A percentile compares a stretch with the other conserved stretches of the same genome.
phyloP scores from a whole-genome alignment of 2,329 filamentous ascomycete species.

The Phyllosticta paracitricarpa region DNA sequence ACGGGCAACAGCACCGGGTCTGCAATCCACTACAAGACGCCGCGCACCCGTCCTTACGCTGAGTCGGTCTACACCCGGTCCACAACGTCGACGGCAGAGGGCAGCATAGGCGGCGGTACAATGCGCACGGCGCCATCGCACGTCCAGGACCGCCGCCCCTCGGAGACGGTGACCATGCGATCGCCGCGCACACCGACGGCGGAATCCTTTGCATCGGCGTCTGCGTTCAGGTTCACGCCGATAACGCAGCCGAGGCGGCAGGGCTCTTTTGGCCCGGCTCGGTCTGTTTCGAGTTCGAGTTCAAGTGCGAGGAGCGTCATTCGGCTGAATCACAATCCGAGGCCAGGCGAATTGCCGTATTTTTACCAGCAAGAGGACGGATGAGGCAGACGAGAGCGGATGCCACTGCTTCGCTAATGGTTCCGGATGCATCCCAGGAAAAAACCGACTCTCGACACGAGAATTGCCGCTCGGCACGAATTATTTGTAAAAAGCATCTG shows the following conservation, averaged over 20 bases:
- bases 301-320: slow-evolving; percentile 7
- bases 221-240: neutral
- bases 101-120: slow-evolving; percentile 2
- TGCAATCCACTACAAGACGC: slow-evolving; percentile 20
- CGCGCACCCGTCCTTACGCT: slow-evolving; percentile 13
- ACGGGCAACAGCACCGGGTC: slow-evolving; percentile 17
- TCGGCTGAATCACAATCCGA: slow-evolving; percentile 6
- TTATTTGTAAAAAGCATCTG: neutral
- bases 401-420: too few relatives aligned
- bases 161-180: neutral
- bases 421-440: neutral
- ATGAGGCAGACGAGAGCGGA: neutral
- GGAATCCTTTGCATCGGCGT: neutral
- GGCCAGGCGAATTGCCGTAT: slow-evolving; percentile 6
- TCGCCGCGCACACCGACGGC: slow-evolving; percentile 1
- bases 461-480: neutral
- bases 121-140: slow-evolving; percentile 4
- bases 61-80: slow-evolving; percentile 11
- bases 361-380: slow-evolving; percentile 5
- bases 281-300: neutral
- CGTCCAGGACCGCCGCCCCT: slow-evolving; percentile 1
- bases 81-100: slow-evolving; percentile 5
- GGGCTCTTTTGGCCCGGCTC: neutral
- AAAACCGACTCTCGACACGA: neutral
- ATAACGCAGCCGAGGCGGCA: neutral